phyloP scores from a whole-genome alignment of 352 stramenopile species.

The Pythium aphanidermatum region DNA sequence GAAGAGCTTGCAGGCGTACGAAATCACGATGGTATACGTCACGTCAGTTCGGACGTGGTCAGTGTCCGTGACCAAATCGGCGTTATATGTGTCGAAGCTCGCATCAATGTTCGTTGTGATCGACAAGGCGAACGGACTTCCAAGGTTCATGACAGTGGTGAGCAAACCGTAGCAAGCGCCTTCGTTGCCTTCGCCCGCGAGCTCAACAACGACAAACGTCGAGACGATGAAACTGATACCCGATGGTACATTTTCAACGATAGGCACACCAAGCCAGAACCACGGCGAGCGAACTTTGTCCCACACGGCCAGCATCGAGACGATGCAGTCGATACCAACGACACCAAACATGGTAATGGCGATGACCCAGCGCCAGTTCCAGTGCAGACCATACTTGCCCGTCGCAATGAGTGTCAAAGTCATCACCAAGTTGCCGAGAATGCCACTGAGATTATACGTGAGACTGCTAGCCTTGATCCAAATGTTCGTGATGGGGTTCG shows the following conservation, averaged over 20 bases:
- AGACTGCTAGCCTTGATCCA: constrained; percentile 20
- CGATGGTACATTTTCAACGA: constrained; percentile 14
- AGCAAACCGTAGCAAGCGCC: constrained; percentile 22
- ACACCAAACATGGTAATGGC: constrained; percentile 13
- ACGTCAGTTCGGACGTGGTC: constrained; percentile 16
- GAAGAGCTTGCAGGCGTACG: constrained; percentile 21
- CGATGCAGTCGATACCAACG: constrained; percentile 13
- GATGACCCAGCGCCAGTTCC: constrained; percentile 23
- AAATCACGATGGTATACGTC: constrained; percentile 21
- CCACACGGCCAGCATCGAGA: constrained; percentile 22
- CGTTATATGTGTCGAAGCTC: constrained; percentile 18
- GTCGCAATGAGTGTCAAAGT: constrained; percentile 15
- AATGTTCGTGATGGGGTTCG: constrained; percentile 11
- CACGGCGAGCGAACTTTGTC: constrained; percentile 19
- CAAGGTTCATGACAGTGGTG: constrained; percentile 25
- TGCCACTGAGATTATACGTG: constrained; percentile 12
- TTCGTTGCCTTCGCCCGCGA: constrained; percentile 25
- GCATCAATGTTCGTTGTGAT: constrained; percentile 21
- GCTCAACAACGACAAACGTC: constrained; percentile 21
- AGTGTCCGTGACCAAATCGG: constrained; percentile 18
- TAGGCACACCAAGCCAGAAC: constrained; percentile 20
- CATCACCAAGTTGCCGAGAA: constrained; percentile 14
- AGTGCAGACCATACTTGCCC: constrained; percentile 25
- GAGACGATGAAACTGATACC: constrained; percentile 17
- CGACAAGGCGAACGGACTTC: constrained; percentile 18